Base-by-base conservation (phyloP, 768 basidiomycete species). In the Tephrocybe sp. region DNA sequence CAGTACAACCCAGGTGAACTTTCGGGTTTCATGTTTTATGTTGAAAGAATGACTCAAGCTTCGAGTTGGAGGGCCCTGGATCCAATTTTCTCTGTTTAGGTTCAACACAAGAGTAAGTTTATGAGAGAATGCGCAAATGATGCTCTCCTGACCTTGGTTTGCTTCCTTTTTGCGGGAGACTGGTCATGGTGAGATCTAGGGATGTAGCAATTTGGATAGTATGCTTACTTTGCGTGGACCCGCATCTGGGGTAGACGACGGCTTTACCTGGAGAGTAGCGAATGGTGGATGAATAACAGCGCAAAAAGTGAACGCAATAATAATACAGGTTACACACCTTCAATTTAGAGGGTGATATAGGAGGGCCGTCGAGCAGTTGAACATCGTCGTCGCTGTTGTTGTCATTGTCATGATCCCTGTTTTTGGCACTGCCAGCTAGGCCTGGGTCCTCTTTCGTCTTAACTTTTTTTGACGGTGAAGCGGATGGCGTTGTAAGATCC, bases 31-130 rank as follows among this genome's bases (percentile, higher is more conserved):
- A 40, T 1, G 39, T 17, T 43, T 43, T 50, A 9, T 2, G n/a
- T n/a, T n/a, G 49, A 14, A 51, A 45, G 20, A 45, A 51, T 5
- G 49, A 38, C 12, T 51, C 49, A 4, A 51, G 35, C 17, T 51
- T 51, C 49, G 41, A 31, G 35, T 51, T 45, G 11, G 49, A 51
- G 2, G 6, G 14, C 14, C 26, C 13, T 2, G 22, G 3, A 20
- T n/a, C 34, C 14, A 40, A 16, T 30, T 39, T 43, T 16, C 10
- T 19, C 38, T 48, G 2, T 7, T n/a, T 31, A 20, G 1, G 31
- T 38, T n/a, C 17, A 14, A n/a, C n/a, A n/a, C 33, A 34, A 14
- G 9, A 34, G 33, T 14, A 34, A 34, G 33, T 8, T 34, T 34
- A 34, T 34, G 33, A 8, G 14, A 34, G 33, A 14, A 34, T n/a